Evolutionary conservation across 2,329 filamentous ascomycete species (phyloP), one percentile per base, ranked within the genome.

Genomic region (Emmonsia crescens): DNA sequence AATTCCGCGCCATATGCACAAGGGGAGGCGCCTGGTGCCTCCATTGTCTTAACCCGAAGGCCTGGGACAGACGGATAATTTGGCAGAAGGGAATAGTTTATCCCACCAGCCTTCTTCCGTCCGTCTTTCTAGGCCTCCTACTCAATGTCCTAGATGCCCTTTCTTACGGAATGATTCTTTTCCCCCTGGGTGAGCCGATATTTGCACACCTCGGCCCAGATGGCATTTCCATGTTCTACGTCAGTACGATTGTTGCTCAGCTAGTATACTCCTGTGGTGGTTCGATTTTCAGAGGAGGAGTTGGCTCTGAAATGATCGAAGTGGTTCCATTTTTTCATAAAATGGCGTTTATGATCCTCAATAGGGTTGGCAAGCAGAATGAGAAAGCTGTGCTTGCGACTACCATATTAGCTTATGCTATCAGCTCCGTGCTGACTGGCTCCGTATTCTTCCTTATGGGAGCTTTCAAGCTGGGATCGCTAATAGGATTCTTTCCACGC

Each of bases 301-400:
- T 99, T 63, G 94, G 94, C 5, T 97, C 94, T 2, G 94, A 99
- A 74, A 87, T 99, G 86, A 99, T 97, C 67, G 94, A 99, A 76
- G 93, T 97, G 0, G 93, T 99, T 0, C 94, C 93, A 0, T 99
- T 99, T 77, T 97, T 99, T 73, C 94, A 99, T 77, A 96, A 93
- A 70, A 99, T 99, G 93, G 92, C 94, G 0, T 86, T 87, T 65
- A 93, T 88, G 36, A 96, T 97, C 71, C 85, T 94, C 66, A 79
- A 80, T 16, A 80, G 83, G 51, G 86, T 99, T 66, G 90, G 93
- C 19, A 84, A 88, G 64, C 86, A 92, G 24, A 86, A 94, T 31
- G 85, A 89, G 0, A 87, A 94, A 68, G 89, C 91, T 2, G 88
- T 99, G 55, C 88, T 96, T 65, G 92, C 94, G 36, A 99, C 94